Evolutionary conservation across 1,284 basidiomycete species (phyloP).

Genomic region (Bjerkandera adusta): DNA sequence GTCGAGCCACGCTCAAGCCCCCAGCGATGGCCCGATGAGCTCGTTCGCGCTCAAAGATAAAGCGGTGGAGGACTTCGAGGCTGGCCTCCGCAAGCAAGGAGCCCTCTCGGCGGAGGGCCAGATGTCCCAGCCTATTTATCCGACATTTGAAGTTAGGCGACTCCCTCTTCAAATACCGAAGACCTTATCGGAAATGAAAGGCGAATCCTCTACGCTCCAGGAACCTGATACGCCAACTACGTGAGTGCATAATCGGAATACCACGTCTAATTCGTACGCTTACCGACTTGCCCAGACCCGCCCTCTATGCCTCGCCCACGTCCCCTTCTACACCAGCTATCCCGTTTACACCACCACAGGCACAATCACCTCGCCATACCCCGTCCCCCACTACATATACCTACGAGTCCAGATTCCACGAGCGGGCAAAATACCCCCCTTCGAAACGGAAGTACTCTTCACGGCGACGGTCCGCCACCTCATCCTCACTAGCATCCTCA

Average conservation of each 20-base stretch:
- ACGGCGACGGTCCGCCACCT: slow-evolving; percentile 3
- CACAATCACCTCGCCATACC: neutral
- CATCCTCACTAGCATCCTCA: neutral
- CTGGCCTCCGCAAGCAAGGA: slow-evolving; percentile 8
- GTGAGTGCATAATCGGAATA: neutral
- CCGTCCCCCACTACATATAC: slow-evolving; percentile 4
- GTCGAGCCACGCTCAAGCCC: no score
- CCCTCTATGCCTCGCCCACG: slow-evolving; percentile 5
- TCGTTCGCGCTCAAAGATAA: slow-evolving; percentile 5
- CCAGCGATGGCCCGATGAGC: no score
- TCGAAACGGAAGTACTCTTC: neutral
- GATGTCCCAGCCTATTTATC: slow-evolving; percentile 7
- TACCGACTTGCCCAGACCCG: neutral
- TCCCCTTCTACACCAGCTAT: slow-evolving; percentile 3
- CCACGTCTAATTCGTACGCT: neutral
- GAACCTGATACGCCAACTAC: slow-evolving; percentile 7
- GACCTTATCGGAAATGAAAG: no score
- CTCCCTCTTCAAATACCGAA: no score
- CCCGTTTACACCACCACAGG: neutral
- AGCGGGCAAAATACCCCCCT: neutral
- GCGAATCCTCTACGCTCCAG: neutral
- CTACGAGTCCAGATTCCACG: neutral
- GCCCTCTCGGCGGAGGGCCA: slow-evolving; percentile 6
- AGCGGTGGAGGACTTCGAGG: slow-evolving; percentile 9
- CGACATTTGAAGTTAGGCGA: no score